These are phyloP conservation scores for Fusarium sp. DNA, from an alignment of 2,329 filamentous ascomycete species.

Conservation along the genomic window DNA sequence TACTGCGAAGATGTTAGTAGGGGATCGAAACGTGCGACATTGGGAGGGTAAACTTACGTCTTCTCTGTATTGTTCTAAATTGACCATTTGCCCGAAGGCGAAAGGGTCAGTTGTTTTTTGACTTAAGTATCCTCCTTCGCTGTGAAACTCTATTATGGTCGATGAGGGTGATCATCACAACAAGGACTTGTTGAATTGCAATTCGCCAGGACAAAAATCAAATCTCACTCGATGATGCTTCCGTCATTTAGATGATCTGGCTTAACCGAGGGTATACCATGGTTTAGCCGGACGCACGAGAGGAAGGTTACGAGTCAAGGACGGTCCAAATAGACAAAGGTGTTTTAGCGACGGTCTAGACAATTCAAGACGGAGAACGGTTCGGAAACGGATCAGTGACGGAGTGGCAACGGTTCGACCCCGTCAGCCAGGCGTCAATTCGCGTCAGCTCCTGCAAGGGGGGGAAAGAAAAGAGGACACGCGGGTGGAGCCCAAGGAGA, in stretches of 20 bases:
- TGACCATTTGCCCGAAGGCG: no score
- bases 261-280: constrained; percentile 47
- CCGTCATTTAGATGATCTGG: constrained; percentile 29
- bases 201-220: neutral
- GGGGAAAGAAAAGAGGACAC: constrained; percentile 32
- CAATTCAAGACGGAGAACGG: neutral
- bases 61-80: no score
- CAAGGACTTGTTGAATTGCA: neutral
- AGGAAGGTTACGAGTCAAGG: constrained; percentile 5
- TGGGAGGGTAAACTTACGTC: no score
- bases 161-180: neutral
- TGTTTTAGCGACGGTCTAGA: constrained; percentile 20
- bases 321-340: neutral
- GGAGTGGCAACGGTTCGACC: constrained; percentile 14
- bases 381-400: constrained; percentile 21
- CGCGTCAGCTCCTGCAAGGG: constrained; percentile 36
- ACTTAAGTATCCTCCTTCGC: no score
- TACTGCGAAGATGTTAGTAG: no score
- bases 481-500: constrained; percentile 16
- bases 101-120: no score
- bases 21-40: no score
- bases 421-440: neutral
- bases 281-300: constrained; percentile 44
- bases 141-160: no score
- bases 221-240: neutral